phyloP scores from a whole-genome alignment of 768 basidiomycete species.

The Hemileccinum rubropunctum region DNA sequence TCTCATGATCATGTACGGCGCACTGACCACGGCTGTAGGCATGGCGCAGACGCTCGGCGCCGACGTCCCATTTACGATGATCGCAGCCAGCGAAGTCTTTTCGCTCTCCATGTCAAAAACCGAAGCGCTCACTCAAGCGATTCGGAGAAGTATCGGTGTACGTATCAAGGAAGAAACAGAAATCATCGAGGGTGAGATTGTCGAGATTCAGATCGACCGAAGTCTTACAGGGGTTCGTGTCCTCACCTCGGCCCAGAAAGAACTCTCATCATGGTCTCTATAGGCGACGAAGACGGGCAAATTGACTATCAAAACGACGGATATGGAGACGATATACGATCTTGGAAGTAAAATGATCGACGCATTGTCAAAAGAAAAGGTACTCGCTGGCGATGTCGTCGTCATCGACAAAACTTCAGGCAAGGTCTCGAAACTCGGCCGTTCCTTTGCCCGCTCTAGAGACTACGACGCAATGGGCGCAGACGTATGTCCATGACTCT shows the following conservation, averaged over 20 bases:
- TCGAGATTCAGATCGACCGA: slow-evolving; percentile 97
- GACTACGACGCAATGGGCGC: slow-evolving; percentile 99
- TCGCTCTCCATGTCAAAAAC: slow-evolving; percentile 98
- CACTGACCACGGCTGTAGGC: slow-evolving; percentile 41
- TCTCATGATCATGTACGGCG: no score
- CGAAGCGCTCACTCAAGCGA: slow-evolving; percentile 94
- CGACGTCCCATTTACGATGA: slow-evolving; percentile 97
- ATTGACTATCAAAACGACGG: slow-evolving; percentile 95
- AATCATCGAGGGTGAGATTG: slow-evolving; percentile 96
- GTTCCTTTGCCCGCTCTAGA: slow-evolving; percentile 94
- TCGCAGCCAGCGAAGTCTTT: slow-evolving; percentile 97
- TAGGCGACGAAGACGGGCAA: slow-evolving; percentile 98
- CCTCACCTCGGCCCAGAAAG: neutral
- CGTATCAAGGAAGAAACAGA: slow-evolving; percentile 98
- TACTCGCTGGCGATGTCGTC: slow-evolving; percentile 91
- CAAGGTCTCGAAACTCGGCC: slow-evolving; percentile 92
- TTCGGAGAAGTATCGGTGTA: slow-evolving; percentile 94
- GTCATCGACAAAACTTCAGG: slow-evolving; percentile 97
- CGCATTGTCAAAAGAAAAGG: slow-evolving; percentile 94
- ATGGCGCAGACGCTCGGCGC: slow-evolving; percentile 95
- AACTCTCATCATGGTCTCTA: neutral
- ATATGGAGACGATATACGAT: slow-evolving; percentile 99
- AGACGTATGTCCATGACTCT: slow-evolving; percentile 60
- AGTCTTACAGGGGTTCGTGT: slow-evolving; percentile 85
- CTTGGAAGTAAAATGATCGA: slow-evolving; percentile 99